These are phyloP conservation scores for Thalia dealbata DNA, from an alignment of 176 grass and related monocot genomes.

Conservation along the genomic window DNA sequence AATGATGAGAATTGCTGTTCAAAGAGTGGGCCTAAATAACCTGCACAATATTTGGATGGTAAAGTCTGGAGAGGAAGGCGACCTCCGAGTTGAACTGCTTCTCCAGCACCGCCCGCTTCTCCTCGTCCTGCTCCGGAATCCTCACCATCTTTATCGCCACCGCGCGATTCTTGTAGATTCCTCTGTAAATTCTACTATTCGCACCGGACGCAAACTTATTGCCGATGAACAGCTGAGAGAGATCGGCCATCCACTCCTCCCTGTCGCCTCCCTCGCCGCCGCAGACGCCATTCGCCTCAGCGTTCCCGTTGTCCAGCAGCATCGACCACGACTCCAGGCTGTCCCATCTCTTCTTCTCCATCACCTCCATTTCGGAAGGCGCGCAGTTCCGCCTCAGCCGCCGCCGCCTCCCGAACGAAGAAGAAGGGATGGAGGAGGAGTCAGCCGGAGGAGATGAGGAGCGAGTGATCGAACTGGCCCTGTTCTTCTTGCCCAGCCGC, in stretches of 20 bases:
- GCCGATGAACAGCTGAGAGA: conserved; percentile 89
- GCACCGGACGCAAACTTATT: conserved; percentile 95
- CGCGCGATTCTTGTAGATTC: conserved; percentile 90
- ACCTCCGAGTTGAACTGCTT: conserved; percentile 97
- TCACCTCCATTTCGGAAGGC: conserved; percentile 58
- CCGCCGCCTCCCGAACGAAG: conserved; percentile 27
- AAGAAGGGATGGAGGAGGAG: conserved; percentile 17
- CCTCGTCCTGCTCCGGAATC: conserved; percentile 92
- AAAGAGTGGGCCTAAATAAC: too few relatives aligned
- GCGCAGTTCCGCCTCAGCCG: conserved; percentile 15
- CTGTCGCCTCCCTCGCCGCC: conserved; percentile 17
- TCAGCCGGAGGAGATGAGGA: neutral
- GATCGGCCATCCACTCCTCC: conserved; percentile 98
- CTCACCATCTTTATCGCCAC: conserved; percentile 92
- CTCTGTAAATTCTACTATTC: conserved; percentile 91
- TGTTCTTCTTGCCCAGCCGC: conserved; percentile 31
- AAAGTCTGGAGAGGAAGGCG: conserved; percentile 75
- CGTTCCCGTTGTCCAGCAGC: conserved; percentile 48
- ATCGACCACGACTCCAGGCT: conserved; percentile 99
- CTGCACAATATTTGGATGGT: conserved; percentile 93
- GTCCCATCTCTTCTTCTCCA: conserved; percentile 99
- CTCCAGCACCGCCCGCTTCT: conserved; percentile 45
- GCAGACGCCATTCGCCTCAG: neutral
- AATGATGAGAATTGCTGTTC: too few relatives aligned
- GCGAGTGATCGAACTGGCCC: neutral